Conservation (phyloP, 2,329 filamentous ascomycete species). For the Cytospora piceicola region DNA sequence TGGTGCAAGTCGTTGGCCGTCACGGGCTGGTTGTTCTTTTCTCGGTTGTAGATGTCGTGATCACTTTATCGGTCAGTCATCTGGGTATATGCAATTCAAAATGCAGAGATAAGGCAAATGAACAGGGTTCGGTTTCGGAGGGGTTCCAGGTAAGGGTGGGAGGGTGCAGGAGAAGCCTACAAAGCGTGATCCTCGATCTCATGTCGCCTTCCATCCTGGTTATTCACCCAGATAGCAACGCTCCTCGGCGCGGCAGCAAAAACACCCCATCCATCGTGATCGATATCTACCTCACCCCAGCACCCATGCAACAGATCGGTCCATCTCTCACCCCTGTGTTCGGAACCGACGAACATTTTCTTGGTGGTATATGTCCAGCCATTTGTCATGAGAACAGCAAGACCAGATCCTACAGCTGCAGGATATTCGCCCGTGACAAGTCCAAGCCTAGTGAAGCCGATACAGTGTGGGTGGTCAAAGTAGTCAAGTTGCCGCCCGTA, state of each 20-base stretch:
- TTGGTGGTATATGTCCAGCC: conserved; percentile 51
- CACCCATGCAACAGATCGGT: conserved; percentile 63
- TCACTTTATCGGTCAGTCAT: neutral
- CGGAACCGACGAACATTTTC: conserved; percentile 63
- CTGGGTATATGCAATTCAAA: neutral
- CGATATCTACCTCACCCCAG: conserved; percentile 60
- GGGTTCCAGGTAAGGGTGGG: neutral
- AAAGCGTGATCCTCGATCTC: conserved; percentile 21
- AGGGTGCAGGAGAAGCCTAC: conserved; percentile 9
- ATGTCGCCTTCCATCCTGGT: conserved; percentile 23
- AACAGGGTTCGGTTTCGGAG: conserved; percentile 13
- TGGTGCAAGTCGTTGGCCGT: conserved; percentile 22
- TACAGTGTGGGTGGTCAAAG: conserved; percentile 61
- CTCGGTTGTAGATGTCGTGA: conserved; percentile 23
- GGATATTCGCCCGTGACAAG: conserved; percentile 42
- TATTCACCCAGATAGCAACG: conserved; percentile 65
- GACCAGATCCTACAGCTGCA: conserved; percentile 53
- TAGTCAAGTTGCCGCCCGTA: conserved; percentile 69
- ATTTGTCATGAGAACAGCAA: conserved; percentile 63
- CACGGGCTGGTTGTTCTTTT: conserved; percentile 7
- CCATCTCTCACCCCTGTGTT: conserved; percentile 64
- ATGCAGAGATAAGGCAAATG: neutral
- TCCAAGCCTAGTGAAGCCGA: conserved; percentile 60
- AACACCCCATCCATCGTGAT: conserved; percentile 59
- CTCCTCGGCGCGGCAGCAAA: conserved; percentile 60